These are phyloP conservation scores for Ensete glaucum DNA, from an alignment of 176 grass and related monocot genomes.

Conservation along the genomic window DNA sequence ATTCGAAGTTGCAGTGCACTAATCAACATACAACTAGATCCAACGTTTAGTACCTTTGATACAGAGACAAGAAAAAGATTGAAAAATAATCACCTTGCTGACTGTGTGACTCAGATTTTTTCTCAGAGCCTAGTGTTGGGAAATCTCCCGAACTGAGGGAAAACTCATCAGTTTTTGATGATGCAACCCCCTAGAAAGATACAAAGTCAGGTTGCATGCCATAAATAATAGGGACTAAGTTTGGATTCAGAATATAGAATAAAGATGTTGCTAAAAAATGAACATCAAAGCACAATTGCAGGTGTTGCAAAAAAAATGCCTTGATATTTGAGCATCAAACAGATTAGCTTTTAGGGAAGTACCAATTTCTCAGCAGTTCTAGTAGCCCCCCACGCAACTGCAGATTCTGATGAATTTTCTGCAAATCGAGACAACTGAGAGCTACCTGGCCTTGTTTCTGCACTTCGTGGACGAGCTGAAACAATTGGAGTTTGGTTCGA, in stretches of 20 bases:
- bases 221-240: neutral
- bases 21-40: neutral
- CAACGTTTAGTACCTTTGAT: no score
- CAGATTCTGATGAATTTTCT: conserved; percentile 48
- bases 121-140: conserved; percentile 86
- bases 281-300: neutral
- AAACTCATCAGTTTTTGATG: conserved; percentile 52
- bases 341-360: neutral
- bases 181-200: conserved; percentile 40
- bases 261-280: neutral
- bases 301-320: neutral
- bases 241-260: conserved; percentile 8
- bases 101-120: conserved; percentile 39
- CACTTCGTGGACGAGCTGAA: conserved; percentile 74
- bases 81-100: conserved; percentile 50
- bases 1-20: neutral
- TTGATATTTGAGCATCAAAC: neutral
- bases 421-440: conserved; percentile 94
- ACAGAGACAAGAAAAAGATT: neutral
- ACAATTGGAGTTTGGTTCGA: conserved; percentile 36
- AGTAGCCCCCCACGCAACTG: conserved; percentile 29
- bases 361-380: conserved; percentile 38
- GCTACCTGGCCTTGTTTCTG: conserved; percentile 94
- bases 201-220: neutral
- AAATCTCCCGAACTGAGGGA: conserved; percentile 85